Percentiles rank a stretch among this genome's conserved stretches.
phyloP scores from a whole-genome alignment of 305 asterid species.

The Coffea humblotiana region DNA sequence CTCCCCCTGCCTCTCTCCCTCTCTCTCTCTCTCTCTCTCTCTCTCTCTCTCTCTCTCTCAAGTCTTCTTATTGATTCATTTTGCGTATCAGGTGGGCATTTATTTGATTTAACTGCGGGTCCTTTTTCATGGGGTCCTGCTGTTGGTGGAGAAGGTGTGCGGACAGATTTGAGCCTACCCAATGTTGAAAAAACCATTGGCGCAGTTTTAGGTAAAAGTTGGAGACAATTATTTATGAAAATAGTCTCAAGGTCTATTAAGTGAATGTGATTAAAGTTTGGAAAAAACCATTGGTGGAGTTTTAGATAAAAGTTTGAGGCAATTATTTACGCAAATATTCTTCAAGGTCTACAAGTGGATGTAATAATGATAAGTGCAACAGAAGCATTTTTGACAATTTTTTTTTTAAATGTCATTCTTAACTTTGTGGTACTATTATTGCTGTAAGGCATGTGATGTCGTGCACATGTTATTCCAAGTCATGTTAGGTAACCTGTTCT shows the following conservation, averaged over 20 bases:
- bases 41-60: not conserved
- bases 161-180: constrained; percentile 91
- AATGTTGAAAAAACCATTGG: constrained; percentile 93
- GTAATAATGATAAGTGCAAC: not conserved
- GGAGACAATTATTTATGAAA: constrained; percentile 11
- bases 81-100: constrained; percentile 87
- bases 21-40: not conserved
- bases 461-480: not conserved
- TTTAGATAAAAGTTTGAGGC: constrained; percentile 54
- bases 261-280: not conserved
- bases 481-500: no score
- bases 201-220: constrained; percentile 76
- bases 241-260: not conserved
- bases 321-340: constrained; percentile 4
- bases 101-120: constrained; percentile 91
- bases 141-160: constrained; percentile 99
- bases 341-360: not conserved
- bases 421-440: not conserved
- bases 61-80: constrained; percentile 30
- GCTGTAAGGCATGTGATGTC: not conserved
- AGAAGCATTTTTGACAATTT: not conserved
- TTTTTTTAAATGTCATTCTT: not conserved
- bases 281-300: constrained; percentile 93
- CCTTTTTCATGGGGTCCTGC: constrained; percentile 99
- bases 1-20: not conserved